Conservation (phyloP, 2,329 filamentous ascomycete genomes). For the Botrytis porri region DNA sequence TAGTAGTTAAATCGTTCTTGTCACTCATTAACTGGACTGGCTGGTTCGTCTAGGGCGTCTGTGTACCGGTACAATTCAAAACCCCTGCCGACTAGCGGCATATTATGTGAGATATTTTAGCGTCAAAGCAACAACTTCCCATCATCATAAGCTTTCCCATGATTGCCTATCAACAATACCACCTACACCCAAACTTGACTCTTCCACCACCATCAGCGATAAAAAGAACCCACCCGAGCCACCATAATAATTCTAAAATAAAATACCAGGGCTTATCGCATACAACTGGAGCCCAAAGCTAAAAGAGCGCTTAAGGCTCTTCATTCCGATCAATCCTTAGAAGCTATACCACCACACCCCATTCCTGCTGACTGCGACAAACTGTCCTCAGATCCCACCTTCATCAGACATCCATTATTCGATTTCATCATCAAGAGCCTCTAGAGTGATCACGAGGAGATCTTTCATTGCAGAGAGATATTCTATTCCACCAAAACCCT, state of each 20-base stretch:
- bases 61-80: not conserved
- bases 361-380: constrained; percentile 17
- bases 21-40: not conserved
- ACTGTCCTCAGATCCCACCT: constrained; percentile 25
- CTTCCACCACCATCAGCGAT: constrained; percentile 15
- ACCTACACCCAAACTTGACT: not conserved
- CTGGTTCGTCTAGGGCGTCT: not conserved
- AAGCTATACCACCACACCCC: constrained; percentile 16
- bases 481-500: constrained; percentile 22
- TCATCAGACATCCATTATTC: constrained; percentile 24
- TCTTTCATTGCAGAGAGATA: constrained; percentile 3
- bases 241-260: not conserved
- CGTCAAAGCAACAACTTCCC: constrained; percentile 14
- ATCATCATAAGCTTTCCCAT: constrained; percentile 19
- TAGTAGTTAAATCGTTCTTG: not conserved
- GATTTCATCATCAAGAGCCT: constrained; percentile 21
- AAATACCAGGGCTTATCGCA: not conserved
- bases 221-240: not conserved
- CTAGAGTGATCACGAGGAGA: constrained; percentile 32
- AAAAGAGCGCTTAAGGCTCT: not conserved
- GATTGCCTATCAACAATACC: constrained; percentile 8
- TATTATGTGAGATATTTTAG: constrained; percentile 18
- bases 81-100: constrained; percentile 14
- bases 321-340: constrained; percentile 12
- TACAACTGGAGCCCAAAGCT: not conserved